These are phyloP conservation scores for Trichoderma sp. DNA, from an alignment of 2,329 filamentous ascomycete species.

Conservation along the genomic window DNA sequence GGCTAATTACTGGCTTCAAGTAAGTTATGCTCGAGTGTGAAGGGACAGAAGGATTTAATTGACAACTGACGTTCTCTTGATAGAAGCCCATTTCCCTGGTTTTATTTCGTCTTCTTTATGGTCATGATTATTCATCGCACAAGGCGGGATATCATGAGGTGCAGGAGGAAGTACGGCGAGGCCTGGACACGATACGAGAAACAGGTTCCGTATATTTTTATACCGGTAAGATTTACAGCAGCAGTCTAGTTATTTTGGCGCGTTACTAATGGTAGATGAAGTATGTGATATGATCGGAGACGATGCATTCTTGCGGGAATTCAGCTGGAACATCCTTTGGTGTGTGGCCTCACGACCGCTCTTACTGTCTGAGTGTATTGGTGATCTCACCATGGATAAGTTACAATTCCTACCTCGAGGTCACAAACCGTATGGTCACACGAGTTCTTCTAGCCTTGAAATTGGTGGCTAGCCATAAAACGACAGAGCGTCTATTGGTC, in stretches of 20 bases:
- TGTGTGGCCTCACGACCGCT: neutral
- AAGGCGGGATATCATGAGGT: neutral
- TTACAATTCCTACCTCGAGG: neutral
- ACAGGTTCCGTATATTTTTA: neutral
- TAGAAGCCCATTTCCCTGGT: neutral
- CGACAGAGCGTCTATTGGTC: neutral
- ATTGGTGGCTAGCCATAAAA: neutral
- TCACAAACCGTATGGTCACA: neutral
- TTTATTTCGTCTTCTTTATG: neutral
- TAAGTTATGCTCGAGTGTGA: slow-evolving; percentile 24
- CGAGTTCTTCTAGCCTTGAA: neutral
- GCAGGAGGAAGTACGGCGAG: neutral
- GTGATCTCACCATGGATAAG: neutral
- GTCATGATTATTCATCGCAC: neutral
- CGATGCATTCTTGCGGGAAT: neutral
- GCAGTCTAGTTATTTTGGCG: neutral
- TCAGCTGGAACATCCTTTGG: neutral
- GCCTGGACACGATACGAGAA: neutral
- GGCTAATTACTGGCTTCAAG: slow-evolving; percentile 50
- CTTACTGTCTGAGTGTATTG: neutral
- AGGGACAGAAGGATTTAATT: neutral
- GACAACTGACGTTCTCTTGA: neutral
- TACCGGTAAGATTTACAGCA: neutral
- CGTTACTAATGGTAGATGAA: neutral
- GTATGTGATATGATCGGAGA: neutral